Percentiles rank a stretch among this genome's conserved stretches.
Evolutionary conservation across 225 moss, liverwort and hornwort genomes (phyloP).

Genomic region (Climacium dendroides): DNA sequence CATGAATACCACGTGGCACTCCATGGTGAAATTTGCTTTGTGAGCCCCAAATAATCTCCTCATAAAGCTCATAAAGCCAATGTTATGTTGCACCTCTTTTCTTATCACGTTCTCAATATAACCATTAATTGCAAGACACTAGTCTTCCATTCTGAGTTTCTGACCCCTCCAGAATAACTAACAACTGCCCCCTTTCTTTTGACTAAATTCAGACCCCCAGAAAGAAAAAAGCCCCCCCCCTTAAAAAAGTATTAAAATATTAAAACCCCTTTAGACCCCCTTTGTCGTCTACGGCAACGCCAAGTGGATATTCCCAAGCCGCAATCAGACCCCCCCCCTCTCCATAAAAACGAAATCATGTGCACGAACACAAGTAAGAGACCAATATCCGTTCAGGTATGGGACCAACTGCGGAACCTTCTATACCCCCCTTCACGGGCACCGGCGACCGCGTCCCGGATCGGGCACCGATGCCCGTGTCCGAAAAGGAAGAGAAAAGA

Average conservation of each 20-base stretch:
- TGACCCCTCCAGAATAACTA: neutral
- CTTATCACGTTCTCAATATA: neutral
- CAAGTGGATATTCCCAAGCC: neutral
- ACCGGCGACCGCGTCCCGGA: neutral
- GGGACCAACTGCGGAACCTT: neutral
- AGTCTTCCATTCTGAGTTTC: neutral
- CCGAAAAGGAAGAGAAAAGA: neutral
- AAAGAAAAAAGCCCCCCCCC: neutral
- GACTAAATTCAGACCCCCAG: neutral
- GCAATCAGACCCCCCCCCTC: neutral
- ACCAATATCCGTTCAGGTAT: neutral
- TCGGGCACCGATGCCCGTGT: neutral
- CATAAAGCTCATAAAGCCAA: too few relatives aligned
- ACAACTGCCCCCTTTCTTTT: neutral
- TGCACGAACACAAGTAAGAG: neutral
- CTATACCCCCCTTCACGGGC: neutral
- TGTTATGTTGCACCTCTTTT: too few relatives aligned
- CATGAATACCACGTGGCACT: neutral
- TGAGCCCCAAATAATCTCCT: neutral
- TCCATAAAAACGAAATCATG: neutral
- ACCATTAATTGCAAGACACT: neutral
- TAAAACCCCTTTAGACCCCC: neutral
- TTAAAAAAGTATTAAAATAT: neutral
- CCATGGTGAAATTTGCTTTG: too few relatives aligned
- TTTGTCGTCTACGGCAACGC: neutral